Conservation (phyloP, 2,329 filamentous ascomycete species). For the Ambrosiella beaveri region DNA sequence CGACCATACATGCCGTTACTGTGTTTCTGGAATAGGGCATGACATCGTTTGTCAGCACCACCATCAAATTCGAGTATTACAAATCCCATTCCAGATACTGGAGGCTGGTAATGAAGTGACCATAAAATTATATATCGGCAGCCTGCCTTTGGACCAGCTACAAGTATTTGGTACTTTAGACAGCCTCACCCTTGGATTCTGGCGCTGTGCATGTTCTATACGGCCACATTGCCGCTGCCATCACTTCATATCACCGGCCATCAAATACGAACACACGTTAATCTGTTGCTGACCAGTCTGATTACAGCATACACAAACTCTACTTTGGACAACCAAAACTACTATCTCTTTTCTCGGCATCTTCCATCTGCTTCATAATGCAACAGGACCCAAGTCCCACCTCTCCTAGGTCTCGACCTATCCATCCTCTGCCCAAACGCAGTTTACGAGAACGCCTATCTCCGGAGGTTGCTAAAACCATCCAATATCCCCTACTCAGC, state of each 20-base stretch:
- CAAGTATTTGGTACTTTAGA: too few species aligned
- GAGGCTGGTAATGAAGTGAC: too few species aligned
- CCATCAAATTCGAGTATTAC: neutral
- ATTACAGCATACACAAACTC: too few species aligned
- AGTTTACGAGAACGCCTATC: conserved; percentile 76
- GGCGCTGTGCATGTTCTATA: too few species aligned
- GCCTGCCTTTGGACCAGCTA: too few species aligned
- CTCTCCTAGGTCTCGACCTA: conserved; percentile 52
- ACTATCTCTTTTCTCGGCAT: neutral
- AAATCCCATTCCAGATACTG: too few species aligned
- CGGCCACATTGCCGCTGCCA: too few species aligned
- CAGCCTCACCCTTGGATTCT: too few species aligned
- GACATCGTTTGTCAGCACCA: neutral
- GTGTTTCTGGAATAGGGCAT: neutral
- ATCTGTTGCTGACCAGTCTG: too few species aligned
- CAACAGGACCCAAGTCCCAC: conserved; percentile 44
- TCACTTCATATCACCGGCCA: too few species aligned
- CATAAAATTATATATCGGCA: too few species aligned
- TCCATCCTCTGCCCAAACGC: conserved; percentile 79
- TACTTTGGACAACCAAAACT: neutral
- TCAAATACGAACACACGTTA: too few species aligned
- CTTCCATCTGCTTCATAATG: conserved; percentile 5
- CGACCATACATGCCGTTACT: neutral
- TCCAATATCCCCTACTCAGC: conserved; percentile 66
- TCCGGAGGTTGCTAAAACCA: conserved; percentile 64